A percentile compares a stretch with the other conserved stretches of the same genome.
Conservation (phyloP, 2,329 filamentous ascomycete genomes). For the Thielaviopsis ethacetica region DNA sequence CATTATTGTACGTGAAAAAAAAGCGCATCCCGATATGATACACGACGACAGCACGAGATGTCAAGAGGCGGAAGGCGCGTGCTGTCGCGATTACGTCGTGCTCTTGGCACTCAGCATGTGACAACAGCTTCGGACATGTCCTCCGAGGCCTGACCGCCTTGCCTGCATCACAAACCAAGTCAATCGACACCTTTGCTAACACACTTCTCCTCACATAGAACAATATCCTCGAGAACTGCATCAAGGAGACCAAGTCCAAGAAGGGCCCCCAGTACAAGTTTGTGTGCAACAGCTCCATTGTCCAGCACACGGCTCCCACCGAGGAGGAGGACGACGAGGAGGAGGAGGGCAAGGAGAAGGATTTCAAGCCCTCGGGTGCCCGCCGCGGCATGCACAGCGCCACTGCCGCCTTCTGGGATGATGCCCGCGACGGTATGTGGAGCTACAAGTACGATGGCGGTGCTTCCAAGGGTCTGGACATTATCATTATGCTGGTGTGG, state of each 20-base stretch:
- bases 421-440: slow-evolving; percentile 82
- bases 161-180: no score
- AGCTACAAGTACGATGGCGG: slow-evolving; percentile 68
- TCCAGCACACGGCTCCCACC: slow-evolving; percentile 71
- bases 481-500: slow-evolving; percentile 64
- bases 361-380: slow-evolving; percentile 57
- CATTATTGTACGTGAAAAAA: slow-evolving; percentile 58
- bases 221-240: slow-evolving; percentile 59
- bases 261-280: slow-evolving; percentile 64
- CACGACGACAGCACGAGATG: neutral
- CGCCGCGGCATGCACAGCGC: slow-evolving; percentile 82
- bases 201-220: slow-evolving; percentile 31
- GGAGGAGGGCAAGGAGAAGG: slow-evolving; percentile 44
- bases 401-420: slow-evolving; percentile 76
- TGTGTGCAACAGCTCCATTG: slow-evolving; percentile 94
- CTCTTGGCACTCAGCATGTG: neutral
- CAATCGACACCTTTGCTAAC: neutral
- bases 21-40: slow-evolving; percentile 2
- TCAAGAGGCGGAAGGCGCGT: neutral
- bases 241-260: slow-evolving; percentile 45
- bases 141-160: neutral
- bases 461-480: slow-evolving; percentile 49
- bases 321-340: slow-evolving; percentile 31
- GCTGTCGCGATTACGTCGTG: neutral
- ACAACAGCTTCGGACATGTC: neutral